phyloP scores from a whole-genome alignment of 2,329 filamentous ascomycete genomes.

The Scedosporium boydii region DNA sequence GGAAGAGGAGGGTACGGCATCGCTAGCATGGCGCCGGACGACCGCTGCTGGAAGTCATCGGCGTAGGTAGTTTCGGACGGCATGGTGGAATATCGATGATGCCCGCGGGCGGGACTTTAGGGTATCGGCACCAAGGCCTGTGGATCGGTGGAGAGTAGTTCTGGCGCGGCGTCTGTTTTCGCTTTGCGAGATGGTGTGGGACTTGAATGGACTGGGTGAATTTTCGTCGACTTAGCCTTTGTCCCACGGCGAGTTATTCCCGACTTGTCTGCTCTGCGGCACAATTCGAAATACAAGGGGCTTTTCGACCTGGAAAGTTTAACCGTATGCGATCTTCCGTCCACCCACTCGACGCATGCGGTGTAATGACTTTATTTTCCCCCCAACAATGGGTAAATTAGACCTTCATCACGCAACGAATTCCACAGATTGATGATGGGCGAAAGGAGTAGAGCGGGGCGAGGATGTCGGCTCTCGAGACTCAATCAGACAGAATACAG shows the following conservation, averaged over 20 bases:
- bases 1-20: slow-evolving; percentile 40
- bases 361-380: not conserved
- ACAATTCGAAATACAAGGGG: not conserved
- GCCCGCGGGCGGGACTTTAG: slow-evolving; percentile 8
- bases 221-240: not conserved
- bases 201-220: slow-evolving; percentile 3
- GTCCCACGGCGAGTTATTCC: not conserved
- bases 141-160: not conserved
- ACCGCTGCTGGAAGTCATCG: not conserved
- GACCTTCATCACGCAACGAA: not conserved
- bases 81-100: slow-evolving; percentile 10
- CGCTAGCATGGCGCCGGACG: slow-evolving; percentile 18
- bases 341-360: not conserved
- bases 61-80: slow-evolving; percentile 10
- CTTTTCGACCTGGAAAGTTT: not conserved
- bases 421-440: not conserved
- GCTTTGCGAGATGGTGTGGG: not conserved
- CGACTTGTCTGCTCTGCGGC: not conserved
- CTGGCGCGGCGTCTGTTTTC: not conserved
- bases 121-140: not conserved
- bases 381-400: slow-evolving; percentile 1
- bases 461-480: not conserved
- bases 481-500: not conserved
- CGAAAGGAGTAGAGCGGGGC: not conserved
- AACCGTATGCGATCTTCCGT: not conserved